phyloP scores from a whole-genome alignment of 495 filamentous ascomycete species.

The Penicillium soppii region DNA sequence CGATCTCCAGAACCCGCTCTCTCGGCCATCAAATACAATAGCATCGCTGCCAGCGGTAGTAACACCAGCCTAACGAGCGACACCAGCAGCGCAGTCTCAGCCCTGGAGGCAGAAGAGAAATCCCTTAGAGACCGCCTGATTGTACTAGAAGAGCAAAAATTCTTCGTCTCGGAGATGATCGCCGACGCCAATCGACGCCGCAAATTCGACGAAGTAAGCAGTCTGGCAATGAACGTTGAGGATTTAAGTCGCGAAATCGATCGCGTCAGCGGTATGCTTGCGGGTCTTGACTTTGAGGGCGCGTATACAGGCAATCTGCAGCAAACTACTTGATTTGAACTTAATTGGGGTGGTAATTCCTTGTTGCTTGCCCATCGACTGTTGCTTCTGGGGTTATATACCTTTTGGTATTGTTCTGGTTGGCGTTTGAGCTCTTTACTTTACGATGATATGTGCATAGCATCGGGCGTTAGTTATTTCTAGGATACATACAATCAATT shows the following conservation, averaged over 20 bases:
- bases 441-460: constrained; percentile 27
- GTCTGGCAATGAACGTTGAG: constrained; percentile 75
- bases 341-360: background rate
- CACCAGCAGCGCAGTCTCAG: constrained; percentile 64
- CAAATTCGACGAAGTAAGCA: constrained; percentile 86
- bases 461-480: constrained; percentile 25
- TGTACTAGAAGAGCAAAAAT: constrained; percentile 91
- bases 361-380: background rate
- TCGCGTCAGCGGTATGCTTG: constrained; percentile 54
- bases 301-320: constrained; percentile 42
- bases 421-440: constrained; percentile 16
- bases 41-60: constrained; percentile 50
- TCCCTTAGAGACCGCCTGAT: constrained; percentile 79
- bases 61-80: constrained; percentile 57
- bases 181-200: constrained; percentile 74
- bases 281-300: constrained; percentile 50
- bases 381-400: constrained; percentile 1
- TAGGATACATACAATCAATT: constrained; percentile 11
- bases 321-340: constrained; percentile 12
- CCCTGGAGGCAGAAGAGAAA: constrained; percentile 83
- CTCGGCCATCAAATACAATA: constrained; percentile 59
- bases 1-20: constrained; percentile 49
- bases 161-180: constrained; percentile 88
- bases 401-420: background rate
- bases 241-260: constrained; percentile 85